phyloP scores from a whole-genome alignment of 1,284 basidiomycete species.

The Leccinum variabile region DNA sequence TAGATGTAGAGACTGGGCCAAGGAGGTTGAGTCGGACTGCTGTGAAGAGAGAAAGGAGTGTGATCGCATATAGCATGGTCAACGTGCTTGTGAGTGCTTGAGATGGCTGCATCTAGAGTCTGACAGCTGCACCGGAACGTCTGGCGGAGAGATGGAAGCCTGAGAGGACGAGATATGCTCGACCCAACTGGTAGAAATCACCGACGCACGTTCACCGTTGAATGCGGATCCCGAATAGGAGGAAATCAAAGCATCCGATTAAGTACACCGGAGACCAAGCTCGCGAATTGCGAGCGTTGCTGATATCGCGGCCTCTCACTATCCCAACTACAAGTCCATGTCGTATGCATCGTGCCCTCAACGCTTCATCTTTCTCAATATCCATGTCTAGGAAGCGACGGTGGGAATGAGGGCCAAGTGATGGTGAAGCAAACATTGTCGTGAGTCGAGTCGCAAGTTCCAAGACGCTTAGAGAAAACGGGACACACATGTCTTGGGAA shows the following conservation, averaged over 20 bases:
- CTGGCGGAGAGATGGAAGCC: conserved; percentile 2
- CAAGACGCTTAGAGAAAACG: too few species aligned
- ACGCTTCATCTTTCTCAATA: too few species aligned
- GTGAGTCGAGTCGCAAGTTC: too few species aligned
- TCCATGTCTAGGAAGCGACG: too few species aligned
- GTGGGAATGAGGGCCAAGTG: too few species aligned
- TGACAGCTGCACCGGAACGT: conserved; percentile 30
- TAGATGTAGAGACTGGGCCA: conserved; percentile 79
- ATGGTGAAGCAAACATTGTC: too few species aligned
- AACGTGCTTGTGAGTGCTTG: conserved; percentile 83
- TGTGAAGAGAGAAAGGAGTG: conserved; percentile 80
- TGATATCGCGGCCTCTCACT: not conserved
- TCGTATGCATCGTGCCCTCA: too few species aligned
- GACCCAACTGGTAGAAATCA: conserved; percentile 53
- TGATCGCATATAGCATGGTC: conserved; percentile 81
- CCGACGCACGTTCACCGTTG: conserved; percentile 32
- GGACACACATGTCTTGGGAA: too few species aligned
- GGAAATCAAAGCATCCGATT: conserved; percentile 48
- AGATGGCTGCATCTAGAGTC: conserved; percentile 39
- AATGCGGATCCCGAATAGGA: conserved; percentile 27
- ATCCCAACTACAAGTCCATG: too few species aligned
- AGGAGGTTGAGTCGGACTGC: conserved; percentile 82
- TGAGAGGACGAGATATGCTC: conserved; percentile 40
- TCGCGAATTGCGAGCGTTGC: conserved; percentile 32
- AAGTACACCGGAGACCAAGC: conserved; percentile 43